Base-by-base conservation (phyloP, 331 rosid species). In the Arachis monticola region DNA sequence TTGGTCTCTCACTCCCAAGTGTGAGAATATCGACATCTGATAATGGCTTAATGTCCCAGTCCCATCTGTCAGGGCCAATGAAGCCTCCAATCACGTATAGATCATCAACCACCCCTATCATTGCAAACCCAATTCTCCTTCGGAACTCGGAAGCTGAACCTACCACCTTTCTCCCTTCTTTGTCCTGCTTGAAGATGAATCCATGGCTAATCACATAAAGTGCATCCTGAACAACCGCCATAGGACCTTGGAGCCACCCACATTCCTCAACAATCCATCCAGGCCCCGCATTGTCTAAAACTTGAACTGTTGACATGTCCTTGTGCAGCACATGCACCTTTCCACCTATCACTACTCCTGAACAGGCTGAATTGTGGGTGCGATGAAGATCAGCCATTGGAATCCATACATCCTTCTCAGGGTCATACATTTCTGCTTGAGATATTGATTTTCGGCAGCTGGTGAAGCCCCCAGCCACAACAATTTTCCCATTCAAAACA, bases 401-500 rank as follows among this genome's bases (percentile, higher is more conserved):
- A 81, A 78, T 72, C 99, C 99, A 95, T n/a, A 67, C 77, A 80
- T 95, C 97, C 73, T 83, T 87, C 44, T 87, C 90, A n/a, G 98
- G 97, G 76, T 92, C 97, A 69, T 95, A 95, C 83, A 90, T 84
- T 88, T 95, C 98, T 51, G 99, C 97, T 79, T 81, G 96, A 84
- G 99, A 92, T 67, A 92, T 86, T 61, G 99, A 87, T 84, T 90
- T 95, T 69, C 98, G 85, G 71, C 93, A 92, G 86, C 92, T 92
- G 42, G 97, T 90, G 83, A 92, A 95, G 56, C 99, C 99, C 38
- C 99, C 99, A 0, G 97, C 98, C 63, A 95, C 98, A 67, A 95
- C 81, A 76, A 95, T 95, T 81, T 84, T 92, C 75, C 97, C 99
- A 40, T 87, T 91, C 86, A 92, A 83, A 81, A 85, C 92, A 78